Percentiles rank a stretch among this genome's conserved stretches.
These are phyloP conservation scores for Hippophae gyantsensis DNA, from an alignment of 306 rosid species.

Conservation along the genomic window DNA sequence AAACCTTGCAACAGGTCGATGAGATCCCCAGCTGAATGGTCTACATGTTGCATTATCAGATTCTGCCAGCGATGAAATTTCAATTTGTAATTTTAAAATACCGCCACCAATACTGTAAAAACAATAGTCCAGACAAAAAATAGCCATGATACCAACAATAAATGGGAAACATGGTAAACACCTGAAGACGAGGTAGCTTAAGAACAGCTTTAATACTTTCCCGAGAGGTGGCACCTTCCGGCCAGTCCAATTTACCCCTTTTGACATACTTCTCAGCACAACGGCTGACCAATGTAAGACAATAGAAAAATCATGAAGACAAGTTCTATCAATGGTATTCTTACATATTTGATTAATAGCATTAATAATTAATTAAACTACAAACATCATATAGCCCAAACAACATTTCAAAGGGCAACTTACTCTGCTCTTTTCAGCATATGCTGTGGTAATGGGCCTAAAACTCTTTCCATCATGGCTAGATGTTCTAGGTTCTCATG, in stretches of 20 bases:
- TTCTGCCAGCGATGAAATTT: conserved; percentile 37
- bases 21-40: conserved; percentile 85
- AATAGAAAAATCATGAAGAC: background rate
- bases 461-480: conserved; percentile 86
- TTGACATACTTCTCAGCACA: conserved; percentile 62
- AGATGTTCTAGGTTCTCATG: conserved; percentile 84
- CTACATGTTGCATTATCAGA: conserved; percentile 75
- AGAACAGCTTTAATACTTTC: conserved; percentile 68
- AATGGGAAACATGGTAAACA: conserved; percentile 3
- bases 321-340: background rate
- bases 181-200: conserved; percentile 77
- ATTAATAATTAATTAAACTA: background rate
- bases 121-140: background rate
- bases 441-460: conserved; percentile 56
- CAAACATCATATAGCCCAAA: background rate
- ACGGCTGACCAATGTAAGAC: conserved; percentile 31
- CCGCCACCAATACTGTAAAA: background rate
- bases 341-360: background rate
- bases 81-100: background rate
- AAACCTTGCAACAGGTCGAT: conserved; percentile 73
- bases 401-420: conserved; percentile 16
- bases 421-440: conserved; percentile 69
- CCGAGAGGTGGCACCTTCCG: conserved; percentile 67
- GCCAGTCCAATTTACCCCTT: conserved; percentile 76
- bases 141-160: background rate